A percentile compares a stretch with the other conserved stretches of the same genome.
Conservation (phyloP, 2,329 filamentous ascomycete genomes). For the Penicillium sp. region DNA sequence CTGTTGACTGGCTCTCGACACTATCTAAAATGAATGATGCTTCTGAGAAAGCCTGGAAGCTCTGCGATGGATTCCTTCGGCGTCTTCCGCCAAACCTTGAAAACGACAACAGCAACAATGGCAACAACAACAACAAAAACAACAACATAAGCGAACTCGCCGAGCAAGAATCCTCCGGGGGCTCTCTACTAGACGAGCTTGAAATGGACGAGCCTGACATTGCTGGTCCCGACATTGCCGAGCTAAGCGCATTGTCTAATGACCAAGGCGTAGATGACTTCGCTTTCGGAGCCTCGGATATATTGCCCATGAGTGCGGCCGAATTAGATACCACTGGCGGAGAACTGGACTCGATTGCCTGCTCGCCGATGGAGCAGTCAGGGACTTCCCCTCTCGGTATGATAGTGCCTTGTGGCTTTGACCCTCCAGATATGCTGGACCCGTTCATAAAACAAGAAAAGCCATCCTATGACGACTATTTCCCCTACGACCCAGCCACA, state of each 20-base stretch:
- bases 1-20: constrained; percentile 34
- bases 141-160: constrained; percentile 28
- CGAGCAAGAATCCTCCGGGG: constrained; percentile 17
- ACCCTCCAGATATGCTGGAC: constrained; percentile 26
- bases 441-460: constrained; percentile 32
- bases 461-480: constrained; percentile 28
- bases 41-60: constrained; percentile 33
- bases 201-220: constrained; percentile 12
- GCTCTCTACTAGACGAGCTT: constrained; percentile 17
- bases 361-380: constrained; percentile 27
- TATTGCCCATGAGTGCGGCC: constrained; percentile 6
- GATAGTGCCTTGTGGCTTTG: constrained; percentile 18
- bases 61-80: constrained; percentile 37
- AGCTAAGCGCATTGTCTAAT: constrained; percentile 7
- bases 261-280: constrained; percentile 13
- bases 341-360: constrained; percentile 21
- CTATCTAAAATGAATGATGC: constrained; percentile 32
- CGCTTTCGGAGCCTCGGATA: constrained; percentile 19
- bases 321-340: constrained; percentile 18
- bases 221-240: constrained; percentile 12
- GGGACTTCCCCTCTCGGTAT: constrained; percentile 19
- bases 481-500: constrained; percentile 36
- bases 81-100: constrained; percentile 34
- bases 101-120: constrained; percentile 9
- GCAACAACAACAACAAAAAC: too few species aligned